Conservation (phyloP, 345 rosid genomes). For the Brassica cretica region DNA sequence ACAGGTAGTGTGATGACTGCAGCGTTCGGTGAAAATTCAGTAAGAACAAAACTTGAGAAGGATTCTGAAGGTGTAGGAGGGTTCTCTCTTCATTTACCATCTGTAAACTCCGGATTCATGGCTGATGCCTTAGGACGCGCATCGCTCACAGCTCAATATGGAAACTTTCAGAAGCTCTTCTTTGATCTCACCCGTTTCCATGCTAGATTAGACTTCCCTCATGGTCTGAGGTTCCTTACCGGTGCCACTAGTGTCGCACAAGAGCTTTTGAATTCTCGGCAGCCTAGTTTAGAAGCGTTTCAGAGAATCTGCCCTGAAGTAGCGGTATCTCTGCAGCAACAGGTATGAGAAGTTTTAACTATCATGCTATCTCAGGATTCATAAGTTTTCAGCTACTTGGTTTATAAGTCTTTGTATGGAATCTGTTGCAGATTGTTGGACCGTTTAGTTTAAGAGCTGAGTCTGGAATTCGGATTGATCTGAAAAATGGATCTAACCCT, state of each 20-base stretch:
- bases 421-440: slow-evolving; percentile 47
- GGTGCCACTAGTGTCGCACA: slow-evolving; percentile 61
- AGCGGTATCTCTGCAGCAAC: slow-evolving; percentile 82
- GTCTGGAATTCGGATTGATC: slow-evolving; percentile 58
- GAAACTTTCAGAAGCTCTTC: slow-evolving; percentile 73
- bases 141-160: slow-evolving; percentile 79
- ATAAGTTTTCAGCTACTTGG: slow-evolving; percentile 27
- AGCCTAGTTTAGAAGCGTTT: slow-evolving; percentile 56
- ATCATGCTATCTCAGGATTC: slow-evolving; percentile 4
- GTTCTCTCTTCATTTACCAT: slow-evolving; percentile 49
- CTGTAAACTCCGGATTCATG: slow-evolving; percentile 56
- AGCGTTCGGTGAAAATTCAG: slow-evolving; percentile 61
- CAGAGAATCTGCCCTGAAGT: slow-evolving; percentile 60
- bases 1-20: slow-evolving; percentile 72
- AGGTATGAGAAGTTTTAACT: slow-evolving; percentile 48
- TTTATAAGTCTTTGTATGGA: background rate
- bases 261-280: slow-evolving; percentile 61
- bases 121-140: slow-evolving; percentile 77
- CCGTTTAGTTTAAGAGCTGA: slow-evolving; percentile 59
- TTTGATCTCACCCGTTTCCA: slow-evolving; percentile 80
- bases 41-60: slow-evolving; percentile 41
- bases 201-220: slow-evolving; percentile 70
- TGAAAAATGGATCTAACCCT: slow-evolving; percentile 48
- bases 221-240: slow-evolving; percentile 66
- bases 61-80: slow-evolving; percentile 32